Conservation (phyloP, 805 yeast species). For the Torulaspora delbrueckii region DNA sequence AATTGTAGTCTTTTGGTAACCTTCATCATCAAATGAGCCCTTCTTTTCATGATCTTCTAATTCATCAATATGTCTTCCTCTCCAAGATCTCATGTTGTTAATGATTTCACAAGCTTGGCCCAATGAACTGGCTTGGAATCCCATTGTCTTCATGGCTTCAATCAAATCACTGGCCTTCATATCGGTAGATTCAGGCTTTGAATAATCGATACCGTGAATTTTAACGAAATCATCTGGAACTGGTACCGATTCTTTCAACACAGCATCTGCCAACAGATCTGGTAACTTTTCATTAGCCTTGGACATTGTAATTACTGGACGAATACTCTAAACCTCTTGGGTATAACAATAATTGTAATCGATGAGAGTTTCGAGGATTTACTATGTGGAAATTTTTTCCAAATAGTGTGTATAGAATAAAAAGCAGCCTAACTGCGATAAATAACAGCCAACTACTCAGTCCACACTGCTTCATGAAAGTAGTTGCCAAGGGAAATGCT, state of each 20-base stretch:
- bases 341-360: neutral
- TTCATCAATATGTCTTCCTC: constrained; percentile 70
- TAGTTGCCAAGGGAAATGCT: constrained; percentile 28
- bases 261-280: constrained; percentile 82
- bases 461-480: constrained; percentile 10
- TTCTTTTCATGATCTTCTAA: constrained; percentile 65
- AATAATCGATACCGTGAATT: constrained; percentile 88
- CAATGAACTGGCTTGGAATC: constrained; percentile 89
- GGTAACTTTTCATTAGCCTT: constrained; percentile 48
- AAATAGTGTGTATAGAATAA: neutral
- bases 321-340: neutral
- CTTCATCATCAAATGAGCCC: constrained; percentile 73
- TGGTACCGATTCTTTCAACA: constrained; percentile 77
- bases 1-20: constrained; percentile 79
- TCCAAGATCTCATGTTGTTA: constrained; percentile 88
- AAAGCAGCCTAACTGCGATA: neutral
- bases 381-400: neutral
- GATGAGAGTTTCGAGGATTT: neutral
- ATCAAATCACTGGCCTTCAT: constrained; percentile 77
- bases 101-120: constrained; percentile 89
- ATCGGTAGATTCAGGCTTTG: constrained; percentile 67
- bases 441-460: neutral
- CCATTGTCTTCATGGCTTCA: constrained; percentile 86
- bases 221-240: constrained; percentile 74
- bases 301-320: constrained; percentile 28